Base-by-base conservation (phyloP, 257 asterid species). In the Schizonepeta tenuifolia region DNA sequence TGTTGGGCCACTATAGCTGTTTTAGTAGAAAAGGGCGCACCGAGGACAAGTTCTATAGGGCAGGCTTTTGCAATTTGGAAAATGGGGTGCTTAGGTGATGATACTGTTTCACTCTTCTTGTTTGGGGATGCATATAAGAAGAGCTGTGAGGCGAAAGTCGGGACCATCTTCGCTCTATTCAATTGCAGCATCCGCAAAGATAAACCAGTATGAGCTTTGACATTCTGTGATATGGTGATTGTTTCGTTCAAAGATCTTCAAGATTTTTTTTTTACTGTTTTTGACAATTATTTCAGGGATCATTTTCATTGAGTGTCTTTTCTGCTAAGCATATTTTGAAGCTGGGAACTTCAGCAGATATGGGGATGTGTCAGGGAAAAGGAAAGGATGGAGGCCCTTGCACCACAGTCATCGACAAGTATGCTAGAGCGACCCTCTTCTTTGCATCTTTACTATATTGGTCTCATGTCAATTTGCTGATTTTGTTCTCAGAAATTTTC, bases 1-100 rank as follows among this genome's bases (percentile, higher is more conserved):
- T 91, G 96, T 81, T 95, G 99, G 98, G 97, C 88, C 40, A 95
- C 99, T 28, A 83, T 88, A 71, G 99, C 97, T 53, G 80, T 92
- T 76, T 74, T 92, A 79, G 81, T 70, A 9, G 98, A 87, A 82
- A 90, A 75, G 78, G 97, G 96, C 28, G 64, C 35, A 10, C 85
- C 79, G n/a, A 87, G 88, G 80, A 88, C 80, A 66, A 92, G 99
- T 82, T 88, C 99, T 50, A 90, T 92, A 21, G 99, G 99, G 68
- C 87, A 95, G 81, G 21, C 84, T 14, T 92, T 82, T 44, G 80
- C 86, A 24, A 90, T 90, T 60, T 95, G 97, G 97, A 92, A 88
- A 85, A 36, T 95, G 15, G 90, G 98, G 5, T 86, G 90, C 81
- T 84, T 92, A 79, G 88, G 85, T 77, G 97, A 87, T 68, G 80